Evolutionary conservation across 176 grass and related monocot genomes (phyloP), one percentile per base, ranked within the genome.

Genomic region (Cocos nucifera): DNA sequence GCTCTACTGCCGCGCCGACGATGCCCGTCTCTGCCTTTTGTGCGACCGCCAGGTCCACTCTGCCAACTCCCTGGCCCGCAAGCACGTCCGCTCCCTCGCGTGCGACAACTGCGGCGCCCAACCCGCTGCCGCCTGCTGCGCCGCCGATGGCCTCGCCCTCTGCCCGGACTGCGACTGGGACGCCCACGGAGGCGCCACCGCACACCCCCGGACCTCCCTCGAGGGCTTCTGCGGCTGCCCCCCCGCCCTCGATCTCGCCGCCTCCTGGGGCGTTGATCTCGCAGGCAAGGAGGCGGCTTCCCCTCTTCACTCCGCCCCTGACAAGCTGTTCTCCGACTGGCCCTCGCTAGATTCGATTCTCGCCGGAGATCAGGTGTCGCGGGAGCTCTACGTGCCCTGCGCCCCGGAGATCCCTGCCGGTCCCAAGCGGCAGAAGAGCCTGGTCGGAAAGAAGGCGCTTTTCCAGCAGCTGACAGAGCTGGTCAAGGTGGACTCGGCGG

Each of bases 41-140:
- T 39, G 32, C 32, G 32, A 39, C 32, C 32, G 32, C 32, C 32
- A 39, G 8, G 9, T 39, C 8, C 32, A 39, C 32, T 0, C 7
- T 5, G 32, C 32, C 32, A 39, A 39, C 32, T 7, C 32, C 32
- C 32, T 39, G 32, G 32, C 32, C 7, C 32, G 9, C 8, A 39
- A 39, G 32, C 32, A 39, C 9, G 32, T 39, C 32, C 32, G 32
- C 32, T 39, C 32, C 9, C 32, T 39, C 32, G 32, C 78, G 55
- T 86, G 83, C 74, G 83, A 86, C 83, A 81, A 86, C 74, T 86
- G 83, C 78, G 78, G 74, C n/a, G 78, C 32, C 32, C 32, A 75
- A 27, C 60, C 78, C 50, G 32, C 32, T 1, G 32, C 32, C 9
- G 2, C 32, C 9, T 10, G 7, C 6, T 39, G 32, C 7, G 32